These are phyloP conservation scores for Acarospora socialis DNA, from an alignment of 2,329 filamentous ascomycete genomes.

Conservation along the genomic window DNA sequence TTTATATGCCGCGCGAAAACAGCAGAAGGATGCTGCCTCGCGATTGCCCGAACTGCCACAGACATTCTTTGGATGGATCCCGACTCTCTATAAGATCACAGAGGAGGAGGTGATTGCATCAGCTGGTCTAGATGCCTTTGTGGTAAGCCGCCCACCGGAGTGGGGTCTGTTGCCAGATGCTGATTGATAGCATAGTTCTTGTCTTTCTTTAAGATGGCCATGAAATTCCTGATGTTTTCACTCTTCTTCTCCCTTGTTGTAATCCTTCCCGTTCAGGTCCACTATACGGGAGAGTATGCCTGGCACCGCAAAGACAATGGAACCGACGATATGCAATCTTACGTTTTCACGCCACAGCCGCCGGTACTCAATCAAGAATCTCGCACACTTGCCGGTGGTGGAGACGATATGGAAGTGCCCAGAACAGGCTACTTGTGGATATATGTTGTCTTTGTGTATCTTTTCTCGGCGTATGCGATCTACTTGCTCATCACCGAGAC, in stretches of 20 bases:
- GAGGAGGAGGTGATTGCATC: slow-evolving; percentile 82
- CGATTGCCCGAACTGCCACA: slow-evolving; percentile 66
- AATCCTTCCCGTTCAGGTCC: slow-evolving; percentile 72
- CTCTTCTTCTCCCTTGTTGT: slow-evolving; percentile 69
- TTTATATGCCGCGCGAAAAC: slow-evolving; percentile 79
- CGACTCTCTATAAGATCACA: slow-evolving; percentile 65
- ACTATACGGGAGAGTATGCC: slow-evolving; percentile 35
- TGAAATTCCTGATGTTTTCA: slow-evolving; percentile 65
- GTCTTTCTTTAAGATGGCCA: slow-evolving; percentile 89
- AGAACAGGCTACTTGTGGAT: slow-evolving; percentile 64
- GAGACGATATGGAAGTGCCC: slow-evolving; percentile 8
- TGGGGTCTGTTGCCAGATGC: not conserved
- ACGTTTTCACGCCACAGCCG: not conserved
- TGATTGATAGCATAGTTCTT: slow-evolving; percentile 47
- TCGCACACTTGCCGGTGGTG: not conserved
- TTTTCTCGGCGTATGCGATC: slow-evolving; percentile 70
- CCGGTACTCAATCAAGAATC: no score
- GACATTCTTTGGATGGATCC: slow-evolving; percentile 86
- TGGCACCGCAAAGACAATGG: slow-evolving; percentile 8
- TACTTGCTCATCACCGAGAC: slow-evolving; percentile 77
- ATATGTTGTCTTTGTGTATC: slow-evolving; percentile 86
- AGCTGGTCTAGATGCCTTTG: slow-evolving; percentile 87
- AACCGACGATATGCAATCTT: slow-evolving; percentile 5
- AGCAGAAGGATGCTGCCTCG: slow-evolving; percentile 50
- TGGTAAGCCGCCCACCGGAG: slow-evolving; percentile 37